These are phyloP conservation scores for Trichoderma sp. DNA, from an alignment of 2,329 filamentous ascomycete genomes.

Conservation along the genomic window DNA sequence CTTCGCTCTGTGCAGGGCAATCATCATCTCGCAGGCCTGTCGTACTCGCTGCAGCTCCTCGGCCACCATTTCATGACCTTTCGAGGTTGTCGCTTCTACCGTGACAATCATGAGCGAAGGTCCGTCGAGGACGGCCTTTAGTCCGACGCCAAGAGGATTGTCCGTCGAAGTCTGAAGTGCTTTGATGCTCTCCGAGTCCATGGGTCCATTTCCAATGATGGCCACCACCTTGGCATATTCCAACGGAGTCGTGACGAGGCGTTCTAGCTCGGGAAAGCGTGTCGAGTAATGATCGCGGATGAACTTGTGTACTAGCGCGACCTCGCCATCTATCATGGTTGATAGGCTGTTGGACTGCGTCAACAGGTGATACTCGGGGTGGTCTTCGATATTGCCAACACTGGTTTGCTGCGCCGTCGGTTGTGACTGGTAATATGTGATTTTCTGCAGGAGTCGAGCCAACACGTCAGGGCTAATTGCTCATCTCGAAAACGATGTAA, in stretches of 20 bases:
- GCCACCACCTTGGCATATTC: constrained; percentile 95
- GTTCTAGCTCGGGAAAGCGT: constrained; percentile 89
- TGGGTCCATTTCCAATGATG: constrained; percentile 86
- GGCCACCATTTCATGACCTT: constrained; percentile 72
- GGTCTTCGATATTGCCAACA: constrained; percentile 83
- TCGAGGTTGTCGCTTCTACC: constrained; percentile 87
- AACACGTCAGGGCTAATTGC: constrained; percentile 66
- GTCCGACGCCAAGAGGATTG: constrained; percentile 70
- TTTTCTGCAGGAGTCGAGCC: constrained; percentile 62
- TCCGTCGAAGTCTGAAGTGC: constrained; percentile 70
- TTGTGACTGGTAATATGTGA: constrained; percentile 69
- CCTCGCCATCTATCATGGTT: constrained; percentile 88
- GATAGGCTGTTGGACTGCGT: constrained; percentile 87
- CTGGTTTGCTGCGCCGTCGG: constrained; percentile 61
- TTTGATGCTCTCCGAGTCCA: constrained; percentile 79
- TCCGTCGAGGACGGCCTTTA: constrained; percentile 80
- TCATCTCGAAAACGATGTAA: constrained; percentile 52
- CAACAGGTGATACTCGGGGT: constrained; percentile 84
- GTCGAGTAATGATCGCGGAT: constrained; percentile 94
- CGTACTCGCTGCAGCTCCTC: constrained; percentile 71
- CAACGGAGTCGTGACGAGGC: constrained; percentile 82
- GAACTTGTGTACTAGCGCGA: constrained; percentile 91
- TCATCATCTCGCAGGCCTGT: constrained; percentile 79
- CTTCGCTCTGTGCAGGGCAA: constrained; percentile 86
- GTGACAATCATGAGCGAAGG: constrained; percentile 94